Evolutionary conservation across 2,329 filamentous ascomycete genomes (phyloP), one percentile per base, ranked within the genome.

Genomic region (Coniochaeta ligniaria): DNA sequence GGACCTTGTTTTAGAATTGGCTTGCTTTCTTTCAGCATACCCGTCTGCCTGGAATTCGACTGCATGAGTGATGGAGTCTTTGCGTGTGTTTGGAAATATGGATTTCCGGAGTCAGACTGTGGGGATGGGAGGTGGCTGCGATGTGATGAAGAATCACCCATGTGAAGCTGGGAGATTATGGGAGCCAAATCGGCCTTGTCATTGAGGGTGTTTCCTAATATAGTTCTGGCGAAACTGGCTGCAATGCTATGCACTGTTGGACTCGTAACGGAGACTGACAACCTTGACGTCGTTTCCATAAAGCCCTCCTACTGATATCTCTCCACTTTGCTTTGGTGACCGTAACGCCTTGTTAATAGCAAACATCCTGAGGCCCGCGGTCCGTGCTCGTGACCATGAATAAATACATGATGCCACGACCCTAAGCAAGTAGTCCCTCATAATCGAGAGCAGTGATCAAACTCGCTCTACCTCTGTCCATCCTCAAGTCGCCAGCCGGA

Each of bases 1-100:
- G 22, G 22, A 1, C 47, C 24, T n/a, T 52, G 47, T 47, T 47
- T 47, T 17, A 11, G 24, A 52, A 28, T 28, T 52, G 12, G 24
- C n/a, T 14, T 47, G 22, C 24, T 28, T 52, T 26, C 24, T 17
- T 52, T 52, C 24, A 22, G 45, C 55, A 60, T 60, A 57, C 52
- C 59, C 59, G 35, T 60, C 52, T 31, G 38, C 47, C 31, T 52
- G 47, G 47, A 52, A 28, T 52, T 52, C 47, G 47, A 52, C 24
- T n/a, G 47, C 47, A 52, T 52, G 57, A 35, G 36, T 24, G n/a
- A 59, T 50, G 41, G 57, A 59, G 41, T 47, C 41, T 36, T 58
- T 58, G 24, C 14, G n/a, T 58, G 22, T 26, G 24, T 47, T 58
- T 58, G 57, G 38, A 26, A 26, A 24, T 47, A 36, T 36, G 35